Conservation (phyloP, 2,329 filamentous ascomycete genomes). For the Colletotrichum higginsianum region DNA sequence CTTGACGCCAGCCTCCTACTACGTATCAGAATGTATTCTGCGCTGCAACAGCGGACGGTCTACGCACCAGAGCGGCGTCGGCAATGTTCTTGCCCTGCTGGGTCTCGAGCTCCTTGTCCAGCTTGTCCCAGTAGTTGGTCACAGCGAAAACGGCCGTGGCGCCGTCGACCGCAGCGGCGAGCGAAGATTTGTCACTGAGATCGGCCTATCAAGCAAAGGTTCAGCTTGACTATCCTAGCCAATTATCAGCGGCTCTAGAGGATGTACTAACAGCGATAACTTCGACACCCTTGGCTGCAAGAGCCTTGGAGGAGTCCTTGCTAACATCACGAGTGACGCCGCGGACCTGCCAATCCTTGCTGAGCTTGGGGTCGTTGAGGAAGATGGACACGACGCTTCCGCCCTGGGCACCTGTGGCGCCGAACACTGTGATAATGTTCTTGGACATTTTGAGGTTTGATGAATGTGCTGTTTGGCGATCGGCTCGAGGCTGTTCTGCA, state of each 20-base stretch:
- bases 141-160: slow-evolving; percentile 66
- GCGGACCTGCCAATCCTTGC: slow-evolving; percentile 65
- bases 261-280: slow-evolving; percentile 59
- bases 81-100: slow-evolving; percentile 64
- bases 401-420: slow-evolving; percentile 74
- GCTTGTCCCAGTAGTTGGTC: slow-evolving; percentile 66
- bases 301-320: slow-evolving; percentile 59
- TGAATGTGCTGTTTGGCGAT: neutral
- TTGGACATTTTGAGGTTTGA: slow-evolving; percentile 37
- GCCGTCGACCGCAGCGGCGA: slow-evolving; percentile 61
- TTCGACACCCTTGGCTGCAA: slow-evolving; percentile 63
- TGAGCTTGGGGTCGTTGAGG: slow-evolving; percentile 56
- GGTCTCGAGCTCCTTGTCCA: slow-evolving; percentile 57
- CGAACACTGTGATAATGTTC: slow-evolving; percentile 70
- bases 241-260: neutral
- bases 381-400: slow-evolving; percentile 65
- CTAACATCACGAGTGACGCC: slow-evolving; percentile 67
- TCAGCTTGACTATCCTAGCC: neutral
- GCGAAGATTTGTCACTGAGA: slow-evolving; percentile 60
- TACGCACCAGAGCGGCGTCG: slow-evolving; percentile 60
- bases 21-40: slow-evolving; percentile 46
- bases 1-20: slow-evolving; percentile 54
- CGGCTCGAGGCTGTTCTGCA: neutral
- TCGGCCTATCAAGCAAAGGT: slow-evolving; percentile 57
- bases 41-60: neutral